These are phyloP conservation scores for Kockiozyma suomiensis DNA, from an alignment of 805 yeast genomes.

Conservation along the genomic window DNA sequence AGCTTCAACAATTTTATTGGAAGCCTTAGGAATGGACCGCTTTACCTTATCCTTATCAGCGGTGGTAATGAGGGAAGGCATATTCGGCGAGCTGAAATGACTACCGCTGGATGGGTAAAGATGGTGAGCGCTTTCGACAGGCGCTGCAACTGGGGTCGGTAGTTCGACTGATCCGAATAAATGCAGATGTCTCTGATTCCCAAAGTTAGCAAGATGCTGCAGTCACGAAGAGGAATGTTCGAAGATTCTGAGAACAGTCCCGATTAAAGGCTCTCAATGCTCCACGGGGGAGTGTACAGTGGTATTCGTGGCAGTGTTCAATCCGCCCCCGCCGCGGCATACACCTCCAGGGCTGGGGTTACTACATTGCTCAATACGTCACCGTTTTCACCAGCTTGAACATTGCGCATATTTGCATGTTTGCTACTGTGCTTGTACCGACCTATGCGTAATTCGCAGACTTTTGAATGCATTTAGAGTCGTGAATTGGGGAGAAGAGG, in stretches of 20 bases:
- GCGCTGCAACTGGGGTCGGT: background rate
- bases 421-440: too few species aligned
- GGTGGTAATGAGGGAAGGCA: conserved; percentile 43
- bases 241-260: background rate
- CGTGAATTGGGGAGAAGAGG: too few species aligned
- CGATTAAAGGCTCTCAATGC: background rate
- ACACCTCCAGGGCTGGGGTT: background rate
- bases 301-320: background rate
- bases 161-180: background rate
- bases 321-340: background rate
- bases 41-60: conserved; percentile 88
- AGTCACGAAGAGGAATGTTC: background rate
- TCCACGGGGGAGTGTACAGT: background rate
- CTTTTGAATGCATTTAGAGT: too few species aligned
- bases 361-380: background rate
- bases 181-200: background rate
- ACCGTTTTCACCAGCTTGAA: background rate
- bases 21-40: conserved; percentile 81
- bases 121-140: background rate
- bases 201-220: background rate
- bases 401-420: too few species aligned
- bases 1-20: conserved; percentile 86
- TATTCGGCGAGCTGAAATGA: background rate
- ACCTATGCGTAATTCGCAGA: too few species aligned
- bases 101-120: background rate